A percentile compares a stretch with the other conserved stretches of the same genome.
Conservation (phyloP, 306 rosid genomes). For the Corylus avellana region DNA sequence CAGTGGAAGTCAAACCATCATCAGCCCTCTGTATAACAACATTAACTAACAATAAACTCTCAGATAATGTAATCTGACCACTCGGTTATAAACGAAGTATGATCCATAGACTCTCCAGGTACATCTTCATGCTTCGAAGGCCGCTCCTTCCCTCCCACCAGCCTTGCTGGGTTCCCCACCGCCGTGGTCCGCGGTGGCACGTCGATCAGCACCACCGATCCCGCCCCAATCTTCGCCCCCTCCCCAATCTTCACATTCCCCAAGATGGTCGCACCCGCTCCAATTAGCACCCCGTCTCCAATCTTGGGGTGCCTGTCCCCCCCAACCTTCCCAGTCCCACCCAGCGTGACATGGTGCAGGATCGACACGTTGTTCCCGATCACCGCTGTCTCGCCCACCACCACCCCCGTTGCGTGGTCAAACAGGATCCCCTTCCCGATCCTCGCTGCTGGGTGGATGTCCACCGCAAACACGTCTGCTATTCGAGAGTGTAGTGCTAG, state of each 20-base stretch:
- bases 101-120: constrained; percentile 97
- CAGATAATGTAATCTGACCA: constrained; percentile 92
- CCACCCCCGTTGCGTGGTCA: constrained; percentile 89
- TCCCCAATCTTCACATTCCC: constrained; percentile 89
- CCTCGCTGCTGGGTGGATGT: constrained; percentile 89
- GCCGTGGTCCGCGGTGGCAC: constrained; percentile 77
- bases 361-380: constrained; percentile 90
- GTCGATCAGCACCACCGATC: constrained; percentile 86
- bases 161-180: constrained; percentile 85
- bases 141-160: constrained; percentile 90
- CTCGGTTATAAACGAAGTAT: constrained; percentile 85
- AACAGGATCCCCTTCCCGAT: constrained; percentile 84
- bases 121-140: constrained; percentile 76
- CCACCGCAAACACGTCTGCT: constrained; percentile 84
- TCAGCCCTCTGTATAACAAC: neutral
- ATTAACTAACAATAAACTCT: neutral
- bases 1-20: no score
- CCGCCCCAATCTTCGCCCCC: constrained; percentile 91
- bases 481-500: constrained; percentile 82
- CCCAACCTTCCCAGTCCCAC: constrained; percentile 92
- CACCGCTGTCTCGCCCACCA: constrained; percentile 96
- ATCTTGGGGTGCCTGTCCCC: constrained; percentile 96
- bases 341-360: constrained; percentile 88
- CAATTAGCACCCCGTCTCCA: constrained; percentile 89
- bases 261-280: constrained; percentile 90